Evolutionary conservation across 805 yeast genomes (phyloP), one percentile per base, ranked within the genome.

Genomic region (Ogataea nakhonphanomensis): DNA sequence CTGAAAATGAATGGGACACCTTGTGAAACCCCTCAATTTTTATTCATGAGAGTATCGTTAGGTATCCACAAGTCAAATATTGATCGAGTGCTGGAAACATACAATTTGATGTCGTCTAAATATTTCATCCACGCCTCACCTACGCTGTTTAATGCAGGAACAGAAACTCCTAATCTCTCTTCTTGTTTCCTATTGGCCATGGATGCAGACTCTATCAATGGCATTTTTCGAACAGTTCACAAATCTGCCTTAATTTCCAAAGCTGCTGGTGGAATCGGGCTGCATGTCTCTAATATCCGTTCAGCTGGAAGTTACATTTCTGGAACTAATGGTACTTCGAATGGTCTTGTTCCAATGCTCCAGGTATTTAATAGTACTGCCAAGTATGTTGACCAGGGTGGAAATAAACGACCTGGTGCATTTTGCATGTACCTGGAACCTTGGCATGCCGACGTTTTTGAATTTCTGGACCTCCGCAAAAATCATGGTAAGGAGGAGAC

Each of bases 401-500:
- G 98, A 41, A 91, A 91, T 67, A 90, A 90, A 65, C 74, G 99
- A 57, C 99, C 99, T 0, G 98, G 98, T 47, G 99, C 99, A 3
- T 85, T 91, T 64, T 96, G 96, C 25, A 66, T 89, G 26, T 91
- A 90, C 65, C 63, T 91, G 26, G 99, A 91, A 66, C 97, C 99
- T 41, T 91, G 99, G 99, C 99, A 91, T 60, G 77, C 84, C 8
- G 99, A 91, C 55, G 73, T 91, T 25, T 84, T 87, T 61, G 95
- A 85, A 44, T 83, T 91, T 55, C 64, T 91, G 39, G 91, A 90
- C 44, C 70, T 91, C 50, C 78, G 93, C 57, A 90, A 91, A 67
- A 91, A 89, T 58, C 96, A 90, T 59, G 98, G 97, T 38, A 89
- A 87, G 55, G 97, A 91, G 64, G 98, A 91, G 64, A 68, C 78